Evolutionary conservation across 2,329 filamentous ascomycete species (phyloP).

Genomic region (Colletotrichum limetticola): DNA sequence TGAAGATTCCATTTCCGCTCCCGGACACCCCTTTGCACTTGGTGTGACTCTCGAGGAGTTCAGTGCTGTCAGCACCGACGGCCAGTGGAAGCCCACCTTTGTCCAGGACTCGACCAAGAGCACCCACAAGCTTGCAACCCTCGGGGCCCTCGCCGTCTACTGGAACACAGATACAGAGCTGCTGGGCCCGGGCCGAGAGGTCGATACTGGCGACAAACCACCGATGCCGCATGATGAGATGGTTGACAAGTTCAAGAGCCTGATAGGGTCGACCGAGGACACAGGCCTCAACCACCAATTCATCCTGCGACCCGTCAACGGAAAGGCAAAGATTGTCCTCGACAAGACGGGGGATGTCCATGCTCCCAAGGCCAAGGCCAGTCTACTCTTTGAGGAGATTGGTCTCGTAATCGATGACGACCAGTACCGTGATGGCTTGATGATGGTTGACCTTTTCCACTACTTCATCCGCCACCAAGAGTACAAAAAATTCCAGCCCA

Average conservation of each 20-base stretch:
- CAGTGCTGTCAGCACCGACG: constrained; percentile 95
- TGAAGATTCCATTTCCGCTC: constrained; percentile 95
- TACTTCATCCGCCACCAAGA: constrained; percentile 98
- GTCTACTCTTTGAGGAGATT: constrained; percentile 94
- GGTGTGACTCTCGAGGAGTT: constrained; percentile 95
- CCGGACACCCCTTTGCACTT: constrained; percentile 93
- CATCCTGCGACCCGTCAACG: constrained; percentile 94
- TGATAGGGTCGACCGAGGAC: constrained; percentile 80
- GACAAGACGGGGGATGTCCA: constrained; percentile 89
- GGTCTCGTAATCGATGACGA: constrained; percentile 97
- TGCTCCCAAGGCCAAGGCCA: constrained; percentile 88
- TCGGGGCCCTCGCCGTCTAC: constrained; percentile 92
- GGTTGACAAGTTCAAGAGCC: constrained; percentile 78
- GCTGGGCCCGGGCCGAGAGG: constrained; percentile 83
- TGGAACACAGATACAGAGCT: constrained; percentile 96
- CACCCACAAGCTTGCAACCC: constrained; percentile 92
- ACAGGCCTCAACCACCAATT: constrained; percentile 78
- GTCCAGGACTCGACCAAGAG: constrained; percentile 86
- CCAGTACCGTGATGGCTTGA: constrained; percentile 95
- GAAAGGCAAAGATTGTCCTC: constrained; percentile 92
- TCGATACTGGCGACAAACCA: constrained; percentile 67
- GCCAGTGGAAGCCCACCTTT: constrained; percentile 94
- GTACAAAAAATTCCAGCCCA: constrained; percentile 92
- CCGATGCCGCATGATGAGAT: constrained; percentile 79
- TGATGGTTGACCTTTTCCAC: constrained; percentile 98